Evolutionary conservation across 495 filamentous ascomycete genomes (phyloP).

Genomic region (Lophium mytilinum): DNA sequence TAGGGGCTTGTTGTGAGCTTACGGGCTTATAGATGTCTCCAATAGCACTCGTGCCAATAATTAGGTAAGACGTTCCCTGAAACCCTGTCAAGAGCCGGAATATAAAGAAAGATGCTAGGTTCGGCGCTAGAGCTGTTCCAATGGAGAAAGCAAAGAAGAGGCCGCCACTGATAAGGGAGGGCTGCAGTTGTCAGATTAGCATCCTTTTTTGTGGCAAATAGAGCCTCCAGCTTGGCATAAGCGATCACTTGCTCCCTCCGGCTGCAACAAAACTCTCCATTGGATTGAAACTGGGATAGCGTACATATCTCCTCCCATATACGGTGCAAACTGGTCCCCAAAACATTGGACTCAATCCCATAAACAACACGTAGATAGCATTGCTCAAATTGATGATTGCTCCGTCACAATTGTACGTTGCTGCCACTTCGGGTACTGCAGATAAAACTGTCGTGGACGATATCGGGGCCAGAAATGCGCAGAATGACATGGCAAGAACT

Average conservation of each 20-base stretch:
- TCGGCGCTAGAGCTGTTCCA: conserved; percentile 59
- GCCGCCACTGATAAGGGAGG: conserved; percentile 42
- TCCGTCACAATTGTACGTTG: conserved; percentile 52
- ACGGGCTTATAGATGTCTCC: conserved; percentile 36
- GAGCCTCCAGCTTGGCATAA: not conserved
- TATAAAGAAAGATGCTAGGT: conserved; percentile 57
- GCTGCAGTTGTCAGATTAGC: conserved; percentile 9
- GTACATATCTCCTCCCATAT: conserved; percentile 54
- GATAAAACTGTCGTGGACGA: conserved; percentile 62
- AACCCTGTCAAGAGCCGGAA: conserved; percentile 64
- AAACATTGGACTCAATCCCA: conserved; percentile 58
- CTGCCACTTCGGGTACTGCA: conserved; percentile 59
- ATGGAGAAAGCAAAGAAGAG: conserved; percentile 57
- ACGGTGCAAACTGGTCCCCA: conserved; percentile 64
- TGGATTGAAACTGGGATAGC: conserved; percentile 13
- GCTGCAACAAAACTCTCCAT: no score
- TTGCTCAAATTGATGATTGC: conserved; percentile 62
- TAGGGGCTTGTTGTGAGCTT: not conserved
- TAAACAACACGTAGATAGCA: conserved; percentile 60
- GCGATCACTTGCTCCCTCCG: not conserved
- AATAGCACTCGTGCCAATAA: conserved; percentile 56
- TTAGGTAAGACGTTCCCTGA: conserved; percentile 62
- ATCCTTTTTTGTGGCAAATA: not conserved
- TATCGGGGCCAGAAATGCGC: conserved; percentile 60
- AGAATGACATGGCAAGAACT: conserved; percentile 55